Percentiles rank a stretch among this genome's conserved stretches.
Conservation (phyloP, 176 grass and related monocot species). For the Paspalum notatum region DNA sequence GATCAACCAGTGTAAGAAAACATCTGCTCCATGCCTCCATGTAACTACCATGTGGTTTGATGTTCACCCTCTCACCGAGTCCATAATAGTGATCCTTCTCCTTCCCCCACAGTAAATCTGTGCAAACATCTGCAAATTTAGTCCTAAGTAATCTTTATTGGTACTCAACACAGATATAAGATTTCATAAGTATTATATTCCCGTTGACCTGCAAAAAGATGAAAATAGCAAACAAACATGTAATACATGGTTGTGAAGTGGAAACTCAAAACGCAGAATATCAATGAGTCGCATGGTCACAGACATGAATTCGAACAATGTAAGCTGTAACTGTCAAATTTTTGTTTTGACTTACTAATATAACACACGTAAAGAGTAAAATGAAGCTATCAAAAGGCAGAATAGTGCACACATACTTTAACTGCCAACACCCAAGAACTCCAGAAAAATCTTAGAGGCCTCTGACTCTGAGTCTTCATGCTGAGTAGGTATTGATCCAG, state of each 20-base stretch:
- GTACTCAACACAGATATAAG: conserved; percentile 12
- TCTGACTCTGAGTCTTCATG: conserved; percentile 72
- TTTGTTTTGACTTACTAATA: conserved; percentile 1
- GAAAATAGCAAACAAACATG: conserved; percentile 23
- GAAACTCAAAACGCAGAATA: conserved; percentile 24
- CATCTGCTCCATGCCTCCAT: conserved; percentile 4
- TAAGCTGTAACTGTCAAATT: conserved; percentile 16
- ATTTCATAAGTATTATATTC: neutral
- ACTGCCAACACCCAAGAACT: conserved; percentile 69
- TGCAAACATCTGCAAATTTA: conserved; percentile 38
- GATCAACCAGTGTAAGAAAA: neutral
- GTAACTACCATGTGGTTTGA: conserved; percentile 28
- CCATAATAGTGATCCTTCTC: neutral
- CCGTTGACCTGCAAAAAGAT: conserved; percentile 20
- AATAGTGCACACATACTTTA: conserved; percentile 47
- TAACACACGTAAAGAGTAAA: neutral
- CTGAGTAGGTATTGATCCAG: conserved; percentile 38
- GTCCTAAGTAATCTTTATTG: neutral
- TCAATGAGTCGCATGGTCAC: conserved; percentile 21
- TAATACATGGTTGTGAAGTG: conserved; percentile 15
- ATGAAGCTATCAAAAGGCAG: conserved; percentile 20
- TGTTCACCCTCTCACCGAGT: conserved; percentile 5
- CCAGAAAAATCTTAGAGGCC: conserved; percentile 82
- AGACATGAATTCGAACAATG: conserved; percentile 27
- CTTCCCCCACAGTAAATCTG: neutral